Percentiles rank a stretch among this genome's conserved stretches.
phyloP scores from a whole-genome alignment of 179 eudicot species.

The Patellifolia procumbens region DNA sequence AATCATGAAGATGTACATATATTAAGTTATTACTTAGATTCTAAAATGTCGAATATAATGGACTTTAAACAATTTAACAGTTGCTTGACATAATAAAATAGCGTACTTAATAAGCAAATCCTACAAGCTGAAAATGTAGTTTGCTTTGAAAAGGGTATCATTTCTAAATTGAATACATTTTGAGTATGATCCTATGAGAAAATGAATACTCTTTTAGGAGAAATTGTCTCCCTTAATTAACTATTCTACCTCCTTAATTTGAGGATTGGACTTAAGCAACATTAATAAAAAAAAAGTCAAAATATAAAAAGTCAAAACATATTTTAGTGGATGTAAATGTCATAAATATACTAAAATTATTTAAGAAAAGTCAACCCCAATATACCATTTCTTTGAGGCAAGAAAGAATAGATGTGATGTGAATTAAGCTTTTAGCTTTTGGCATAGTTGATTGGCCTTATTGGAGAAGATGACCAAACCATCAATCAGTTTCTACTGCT shows the following conservation, averaged over 20 bases:
- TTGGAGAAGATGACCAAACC: constrained; percentile 26
- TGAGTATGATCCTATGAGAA: no score
- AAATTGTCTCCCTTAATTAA: not conserved
- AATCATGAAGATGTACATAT: no score
- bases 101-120: no score
- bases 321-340: constrained; percentile 17
- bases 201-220: not conserved
- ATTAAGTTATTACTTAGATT: no score
- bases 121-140: no score
- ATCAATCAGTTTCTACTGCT: constrained; percentile 1
- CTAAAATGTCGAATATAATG: no score
- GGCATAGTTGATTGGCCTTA: constrained; percentile 18
- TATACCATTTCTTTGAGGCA: not conserved
- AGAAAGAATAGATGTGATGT: not conserved
- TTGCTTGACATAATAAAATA: no score
- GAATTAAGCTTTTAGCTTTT: constrained; percentile 8
- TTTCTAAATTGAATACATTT: no score
- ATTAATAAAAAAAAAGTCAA: constrained; percentile 16
- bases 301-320: no score
- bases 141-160: no score
- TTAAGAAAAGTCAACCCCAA: constrained; percentile 14
- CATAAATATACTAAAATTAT: not conserved
- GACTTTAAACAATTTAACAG: no score
- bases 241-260: no score
- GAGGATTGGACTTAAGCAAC: constrained; percentile 8